phyloP scores from a whole-genome alignment of 169 alveolate genomes.

The Plasmodium malariae region DNA sequence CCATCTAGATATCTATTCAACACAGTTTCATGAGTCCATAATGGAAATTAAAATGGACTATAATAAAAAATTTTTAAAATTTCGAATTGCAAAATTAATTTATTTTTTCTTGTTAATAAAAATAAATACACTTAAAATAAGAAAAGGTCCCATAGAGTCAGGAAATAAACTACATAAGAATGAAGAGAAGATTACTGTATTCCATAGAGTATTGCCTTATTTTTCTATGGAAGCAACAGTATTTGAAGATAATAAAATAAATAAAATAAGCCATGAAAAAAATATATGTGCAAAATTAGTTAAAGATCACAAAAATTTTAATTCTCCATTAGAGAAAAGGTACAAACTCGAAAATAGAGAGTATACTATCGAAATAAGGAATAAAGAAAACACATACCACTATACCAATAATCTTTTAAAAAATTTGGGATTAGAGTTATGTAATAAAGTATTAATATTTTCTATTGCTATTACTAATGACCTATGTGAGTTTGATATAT shows the following conservation, averaged over 20 bases:
- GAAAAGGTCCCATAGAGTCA: neutral
- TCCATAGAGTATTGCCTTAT: conserved; percentile 26
- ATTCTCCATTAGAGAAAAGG: neutral
- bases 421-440: conserved; percentile 1
- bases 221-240: conserved; percentile 24
- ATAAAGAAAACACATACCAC: conserved; percentile 13
- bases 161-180: neutral
- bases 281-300: conserved; percentile 31
- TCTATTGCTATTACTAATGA: conserved; percentile 25
- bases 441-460: conserved; percentile 34
- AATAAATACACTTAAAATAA: neutral
- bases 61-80: conserved; percentile 10
- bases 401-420: conserved; percentile 9
- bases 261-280: conserved; percentile 18
- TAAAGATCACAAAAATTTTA: conserved; percentile 11
- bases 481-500: conserved; percentile 40
- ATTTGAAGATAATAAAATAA: conserved; percentile 17
- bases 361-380: neutral
- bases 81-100: conserved; percentile 6
- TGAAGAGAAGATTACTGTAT: neutral
- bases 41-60: conserved; percentile 21
- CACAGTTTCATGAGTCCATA: too few species aligned
- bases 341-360: conserved; percentile 6
- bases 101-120: conserved; percentile 17
- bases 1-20: too few species aligned